Evolutionary conservation across 805 yeast genomes (phyloP), one percentile per base, ranked within the genome.

Genomic region (Jamesozyma spencerorum): DNA sequence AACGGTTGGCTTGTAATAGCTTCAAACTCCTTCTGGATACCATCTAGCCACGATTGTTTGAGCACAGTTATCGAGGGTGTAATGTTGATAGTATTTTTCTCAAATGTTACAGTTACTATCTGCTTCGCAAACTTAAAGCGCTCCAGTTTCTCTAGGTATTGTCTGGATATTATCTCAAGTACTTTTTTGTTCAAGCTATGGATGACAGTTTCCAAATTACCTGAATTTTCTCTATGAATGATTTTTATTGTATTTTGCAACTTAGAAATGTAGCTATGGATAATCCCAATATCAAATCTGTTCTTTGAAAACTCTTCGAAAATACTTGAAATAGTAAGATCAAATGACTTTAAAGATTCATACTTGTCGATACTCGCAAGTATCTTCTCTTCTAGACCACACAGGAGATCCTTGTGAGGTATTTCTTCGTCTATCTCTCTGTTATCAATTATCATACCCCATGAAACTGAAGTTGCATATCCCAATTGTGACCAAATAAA

Each of bases 391-490:
- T 35, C 32, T 14, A 35, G 3, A 4, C 18, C 17, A 15, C 15
- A 8, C 5, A 24, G 3, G 3, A 34, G 10, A 18, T 17, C n/a
- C 18, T 10, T n/a, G 5, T 12, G 24, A 10, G 5, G 13, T 34
- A 6, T 18, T 29, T 17, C 31, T n/a, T 11, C 19, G 22, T 18
- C 12, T 14, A 5, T 13, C 27, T 15, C 29, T 14, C 11, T 28
- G 29, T 10, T 14, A 14, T 12, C 69, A 0, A 69, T 57, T 10
- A 81, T 51, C 11, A 68, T 62, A 1, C 63, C 69, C 94, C 94
- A 84, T 7, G 65, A 64, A 1, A 72, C 56, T 2, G 51, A 47
- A 3, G 64, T 30, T 3, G 79, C 64, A 0, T 51, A 43, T 2
- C 48, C 44, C 2, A 81, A 46, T 0, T 60, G 41, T 0, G 40